These are phyloP conservation scores for Cichorium intybus DNA, from an alignment of 140 eudicot genomes.

Conservation along the genomic window DNA sequence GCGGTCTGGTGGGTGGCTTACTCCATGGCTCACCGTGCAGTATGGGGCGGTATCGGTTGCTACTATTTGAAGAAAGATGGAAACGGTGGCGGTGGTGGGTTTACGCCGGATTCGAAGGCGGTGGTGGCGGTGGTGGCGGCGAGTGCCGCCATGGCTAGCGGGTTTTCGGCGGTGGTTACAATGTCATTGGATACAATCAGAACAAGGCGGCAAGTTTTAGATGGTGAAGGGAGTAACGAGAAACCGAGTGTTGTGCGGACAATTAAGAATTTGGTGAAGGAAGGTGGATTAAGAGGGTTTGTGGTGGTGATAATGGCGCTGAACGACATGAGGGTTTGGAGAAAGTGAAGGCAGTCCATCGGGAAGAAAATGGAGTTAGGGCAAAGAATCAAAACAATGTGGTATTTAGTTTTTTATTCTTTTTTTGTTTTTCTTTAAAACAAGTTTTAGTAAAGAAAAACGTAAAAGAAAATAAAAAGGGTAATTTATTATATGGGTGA, in stretches of 20 bases:
- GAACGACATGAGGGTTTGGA: slow-evolving; percentile 79
- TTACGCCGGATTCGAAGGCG: slow-evolving; percentile 52
- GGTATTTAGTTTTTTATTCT: slow-evolving; percentile 55
- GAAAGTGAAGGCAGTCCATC: slow-evolving; percentile 73
- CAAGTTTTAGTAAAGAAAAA: no score
- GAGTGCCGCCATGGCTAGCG: slow-evolving; percentile 73
- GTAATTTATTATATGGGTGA: no score
- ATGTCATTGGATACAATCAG: no score
- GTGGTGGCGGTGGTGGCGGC: slow-evolving; percentile 62
- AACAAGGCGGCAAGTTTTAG: slow-evolving; percentile 63
- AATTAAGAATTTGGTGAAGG: slow-evolving; percentile 54
- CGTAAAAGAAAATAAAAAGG: no score
- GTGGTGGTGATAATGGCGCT: slow-evolving; percentile 94
- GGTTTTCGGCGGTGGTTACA: slow-evolving; percentile 67
- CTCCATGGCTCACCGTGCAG: slow-evolving; percentile 48
- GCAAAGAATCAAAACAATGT: slow-evolving; percentile 72
- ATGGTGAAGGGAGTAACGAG: slow-evolving; percentile 41
- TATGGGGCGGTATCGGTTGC: slow-evolving; percentile 53
- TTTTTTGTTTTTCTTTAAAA: no score
- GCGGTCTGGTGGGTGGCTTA: slow-evolving; percentile 92
- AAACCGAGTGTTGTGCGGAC: slow-evolving; percentile 42
- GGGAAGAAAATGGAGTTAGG: slow-evolving; percentile 94
- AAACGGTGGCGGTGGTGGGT: slow-evolving; percentile 26
- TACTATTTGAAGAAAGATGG: slow-evolving; percentile 41
- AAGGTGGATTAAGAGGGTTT: slow-evolving; percentile 86